Percentiles rank a stretch among this genome's conserved stretches.
phyloP scores from a whole-genome alignment of 2,329 filamentous ascomycete species.

The Pseudogymnoascus destructans region DNA sequence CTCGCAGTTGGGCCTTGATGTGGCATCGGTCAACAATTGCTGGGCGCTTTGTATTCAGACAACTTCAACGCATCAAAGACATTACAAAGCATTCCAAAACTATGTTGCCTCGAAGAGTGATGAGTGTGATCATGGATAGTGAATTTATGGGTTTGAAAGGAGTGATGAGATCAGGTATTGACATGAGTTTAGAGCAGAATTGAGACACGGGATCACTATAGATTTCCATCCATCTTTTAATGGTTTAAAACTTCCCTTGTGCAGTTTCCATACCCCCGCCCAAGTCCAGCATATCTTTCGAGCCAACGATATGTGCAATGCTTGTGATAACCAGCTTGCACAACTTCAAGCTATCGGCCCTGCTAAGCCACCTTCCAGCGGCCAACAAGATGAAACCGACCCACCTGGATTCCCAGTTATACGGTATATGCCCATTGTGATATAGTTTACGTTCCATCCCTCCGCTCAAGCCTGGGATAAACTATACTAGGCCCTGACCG shows the following conservation, averaged over 20 bases:
- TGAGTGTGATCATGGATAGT: slow-evolving; percentile 7
- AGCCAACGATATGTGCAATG: not conserved
- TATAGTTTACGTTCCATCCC: not conserved
- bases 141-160: slow-evolving; percentile 6
- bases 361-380: not conserved
- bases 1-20: slow-evolving; percentile 10
- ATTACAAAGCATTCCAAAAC: slow-evolving; percentile 10
- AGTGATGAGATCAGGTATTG: slow-evolving; percentile 6
- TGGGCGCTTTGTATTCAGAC: slow-evolving; percentile 10
- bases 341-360: not conserved
- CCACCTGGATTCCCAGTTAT: not conserved
- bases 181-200: slow-evolving; percentile 2
- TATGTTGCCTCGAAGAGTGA: slow-evolving; percentile 6
- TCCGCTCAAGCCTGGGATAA: not conserved
- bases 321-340: not conserved
- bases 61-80: slow-evolving; percentile 11
- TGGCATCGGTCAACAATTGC: slow-evolving; percentile 8
- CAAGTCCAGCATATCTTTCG: not conserved
- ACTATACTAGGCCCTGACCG: not conserved
- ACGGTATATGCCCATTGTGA: not conserved
- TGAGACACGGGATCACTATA: not conserved
- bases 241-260: not conserved
- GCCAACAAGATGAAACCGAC: not conserved
- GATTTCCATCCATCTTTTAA: slow-evolving; percentile 5
- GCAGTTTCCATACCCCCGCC: not conserved